Percentiles rank a stretch among this genome's conserved stretches.
These are phyloP conservation scores for Fusarium brachygibbosum DNA, from an alignment of 2,329 filamentous ascomycete species.

Conservation along the genomic window DNA sequence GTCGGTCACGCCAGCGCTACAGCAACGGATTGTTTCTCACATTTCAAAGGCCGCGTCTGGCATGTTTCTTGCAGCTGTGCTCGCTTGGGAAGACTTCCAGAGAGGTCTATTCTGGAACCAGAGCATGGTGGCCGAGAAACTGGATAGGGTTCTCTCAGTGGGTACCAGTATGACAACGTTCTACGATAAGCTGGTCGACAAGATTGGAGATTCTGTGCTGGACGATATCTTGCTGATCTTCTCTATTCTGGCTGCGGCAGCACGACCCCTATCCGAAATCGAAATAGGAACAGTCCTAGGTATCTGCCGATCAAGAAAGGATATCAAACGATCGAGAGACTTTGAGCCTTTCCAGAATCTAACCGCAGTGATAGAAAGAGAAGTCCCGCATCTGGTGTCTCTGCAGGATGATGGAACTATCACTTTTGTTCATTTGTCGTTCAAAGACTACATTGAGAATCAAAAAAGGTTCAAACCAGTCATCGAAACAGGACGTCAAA, in stretches of 20 bases:
- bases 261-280: not conserved
- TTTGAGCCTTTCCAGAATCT: not conserved
- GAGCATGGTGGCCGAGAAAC: not conserved
- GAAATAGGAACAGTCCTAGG: not conserved
- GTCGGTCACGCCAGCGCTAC: fast-evolving
- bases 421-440: not conserved
- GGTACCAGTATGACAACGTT: not conserved
- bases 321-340: not conserved
- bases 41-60: not conserved
- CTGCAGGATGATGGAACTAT: not conserved
- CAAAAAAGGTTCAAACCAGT: not conserved
- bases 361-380: not conserved
- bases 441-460: not conserved
- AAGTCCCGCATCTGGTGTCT: not conserved
- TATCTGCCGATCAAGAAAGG: not conserved
- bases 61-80: not conserved
- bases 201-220: not conserved
- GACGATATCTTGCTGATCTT: not conserved
- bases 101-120: not conserved
- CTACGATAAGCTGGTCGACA: not conserved
- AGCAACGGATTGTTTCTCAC: not conserved
- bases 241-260: not conserved
- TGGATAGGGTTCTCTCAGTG: not conserved
- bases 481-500: not conserved
- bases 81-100: not conserved